phyloP scores from a whole-genome alignment of 345 rosid species.

The Triadica sebifera region DNA sequence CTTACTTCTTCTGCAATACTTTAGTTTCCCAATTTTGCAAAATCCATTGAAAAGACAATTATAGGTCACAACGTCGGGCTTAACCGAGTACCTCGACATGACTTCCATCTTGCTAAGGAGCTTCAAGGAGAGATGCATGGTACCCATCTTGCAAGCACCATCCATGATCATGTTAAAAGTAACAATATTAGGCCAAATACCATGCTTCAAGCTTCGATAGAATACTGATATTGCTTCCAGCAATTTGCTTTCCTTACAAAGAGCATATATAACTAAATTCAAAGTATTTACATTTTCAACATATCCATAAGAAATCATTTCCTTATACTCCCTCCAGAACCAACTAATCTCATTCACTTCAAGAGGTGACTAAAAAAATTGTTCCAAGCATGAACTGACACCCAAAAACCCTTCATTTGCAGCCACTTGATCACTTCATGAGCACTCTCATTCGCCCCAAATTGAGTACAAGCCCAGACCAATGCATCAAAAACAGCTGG shows the following conservation, averaged over 20 bases:
- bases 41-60: conserved; percentile 42
- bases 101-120: conserved; percentile 46
- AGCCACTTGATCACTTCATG: conserved; percentile 46
- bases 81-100: conserved; percentile 41
- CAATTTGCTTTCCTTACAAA: conserved; percentile 48
- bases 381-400: conserved; percentile 65
- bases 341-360: conserved; percentile 47
- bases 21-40: conserved; percentile 12
- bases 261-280: conserved; percentile 60
- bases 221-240: conserved; percentile 49
- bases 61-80: conserved; percentile 54
- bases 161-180: conserved; percentile 66
- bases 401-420: conserved; percentile 36
- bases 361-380: conserved; percentile 60
- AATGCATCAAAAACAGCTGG: conserved; percentile 59
- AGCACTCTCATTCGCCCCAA: conserved; percentile 46
- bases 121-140: conserved; percentile 41
- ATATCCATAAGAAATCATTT: conserved; percentile 50
- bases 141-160: conserved; percentile 44
- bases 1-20: conserved; percentile 15
- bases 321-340: conserved; percentile 56
- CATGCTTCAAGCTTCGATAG: conserved; percentile 55
- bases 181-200: conserved; percentile 56
- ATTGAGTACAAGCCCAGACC: conserved; percentile 59
- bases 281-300: conserved; percentile 57